Conservation (phyloP, 1,139 yeast species). For the Zygosaccharomyces pseudobailii region DNA sequence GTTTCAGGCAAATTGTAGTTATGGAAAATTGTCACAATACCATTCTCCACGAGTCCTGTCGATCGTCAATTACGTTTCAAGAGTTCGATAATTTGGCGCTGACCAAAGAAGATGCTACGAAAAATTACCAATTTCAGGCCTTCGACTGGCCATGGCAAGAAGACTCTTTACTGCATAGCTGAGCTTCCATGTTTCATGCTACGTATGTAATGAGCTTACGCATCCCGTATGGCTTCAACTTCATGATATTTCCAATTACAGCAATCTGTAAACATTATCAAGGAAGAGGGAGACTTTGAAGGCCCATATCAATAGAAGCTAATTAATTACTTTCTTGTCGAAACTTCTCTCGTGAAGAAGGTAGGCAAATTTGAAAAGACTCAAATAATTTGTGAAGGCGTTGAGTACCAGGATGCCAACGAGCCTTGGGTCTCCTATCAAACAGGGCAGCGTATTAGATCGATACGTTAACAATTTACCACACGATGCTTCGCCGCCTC, state of each 20-base stretch:
- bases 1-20: slow-evolving; percentile 12
- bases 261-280: slow-evolving; percentile 2
- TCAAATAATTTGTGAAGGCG: neutral
- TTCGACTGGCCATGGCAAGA: slow-evolving; percentile 3
- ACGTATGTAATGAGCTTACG: neutral
- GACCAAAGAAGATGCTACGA: neutral
- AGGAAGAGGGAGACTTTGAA: neutral
- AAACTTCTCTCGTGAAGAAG: neutral
- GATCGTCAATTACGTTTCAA: slow-evolving; percentile 9
- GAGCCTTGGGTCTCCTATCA: slow-evolving; percentile 13
- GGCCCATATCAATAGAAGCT: neutral
- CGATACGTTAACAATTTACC: slow-evolving; percentile 26
- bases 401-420: neutral
- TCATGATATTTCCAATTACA: slow-evolving; percentile 1
- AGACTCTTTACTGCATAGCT: neutral
- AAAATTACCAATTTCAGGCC: slow-evolving; percentile 3
- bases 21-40: slow-evolving; percentile 18
- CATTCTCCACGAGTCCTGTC: slow-evolving; percentile 13
- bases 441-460: slow-evolving; percentile 22
- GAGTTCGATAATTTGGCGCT: slow-evolving; percentile 17
- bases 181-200: neutral
- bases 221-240: neutral
- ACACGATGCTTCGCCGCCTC: slow-evolving; percentile 8
- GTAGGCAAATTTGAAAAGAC: neutral
- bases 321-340: neutral